Conservation (phyloP, 2,329 filamentous ascomycete species). For the Hypocreales sp. region DNA sequence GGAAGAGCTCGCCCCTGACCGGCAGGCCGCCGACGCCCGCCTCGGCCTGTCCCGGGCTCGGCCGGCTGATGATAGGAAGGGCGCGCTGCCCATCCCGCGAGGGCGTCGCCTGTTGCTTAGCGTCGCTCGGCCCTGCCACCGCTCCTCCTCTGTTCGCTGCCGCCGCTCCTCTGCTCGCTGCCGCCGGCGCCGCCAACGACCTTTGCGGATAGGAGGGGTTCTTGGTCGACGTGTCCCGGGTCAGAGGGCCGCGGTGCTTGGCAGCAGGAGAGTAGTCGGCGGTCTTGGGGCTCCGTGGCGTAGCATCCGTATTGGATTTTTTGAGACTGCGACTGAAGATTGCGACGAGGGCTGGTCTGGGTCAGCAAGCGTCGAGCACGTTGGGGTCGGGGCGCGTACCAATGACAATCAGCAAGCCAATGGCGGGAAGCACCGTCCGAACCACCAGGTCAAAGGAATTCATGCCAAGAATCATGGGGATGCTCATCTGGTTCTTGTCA, state of each 20-base stretch:
- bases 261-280: no score
- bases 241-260: no score
- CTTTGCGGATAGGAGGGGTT: no score
- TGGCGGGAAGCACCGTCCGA: slow-evolving; percentile 33
- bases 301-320: no score
- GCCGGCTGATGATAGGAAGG: slow-evolving; percentile 22
- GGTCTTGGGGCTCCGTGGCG: no score
- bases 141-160: no score
- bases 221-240: no score
- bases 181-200: no score
- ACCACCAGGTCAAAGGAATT: slow-evolving; percentile 23
- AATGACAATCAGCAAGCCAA: slow-evolving; percentile 32
- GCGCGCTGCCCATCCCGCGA: slow-evolving; percentile 7
- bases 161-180: no score
- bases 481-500: slow-evolving; percentile 36
- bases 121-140: neutral
- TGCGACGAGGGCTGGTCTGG: slow-evolving; percentile 1
- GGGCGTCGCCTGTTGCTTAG: neutral
- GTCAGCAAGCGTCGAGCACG: no score
- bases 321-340: neutral
- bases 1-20: slow-evolving; percentile 24
- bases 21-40: slow-evolving; percentile 22
- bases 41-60: slow-evolving; percentile 18
- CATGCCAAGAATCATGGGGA: slow-evolving; percentile 33
- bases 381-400: no score